Conservation (phyloP, 1,284 basidiomycete genomes). For the Apiotrichum akiyoshidainum region DNA sequence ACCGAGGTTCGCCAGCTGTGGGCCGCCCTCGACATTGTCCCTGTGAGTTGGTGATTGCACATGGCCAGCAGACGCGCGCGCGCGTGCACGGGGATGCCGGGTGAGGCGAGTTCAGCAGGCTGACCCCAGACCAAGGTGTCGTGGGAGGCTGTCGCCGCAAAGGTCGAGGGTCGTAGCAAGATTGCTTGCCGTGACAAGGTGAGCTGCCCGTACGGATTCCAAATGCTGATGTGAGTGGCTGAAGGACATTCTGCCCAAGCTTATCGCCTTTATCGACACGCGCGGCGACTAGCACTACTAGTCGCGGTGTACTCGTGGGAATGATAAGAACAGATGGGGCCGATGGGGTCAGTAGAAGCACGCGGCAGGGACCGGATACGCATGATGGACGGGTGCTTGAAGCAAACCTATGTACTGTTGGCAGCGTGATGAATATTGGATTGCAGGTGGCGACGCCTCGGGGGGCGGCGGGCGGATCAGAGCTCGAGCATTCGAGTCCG, state of each 20-base stretch:
- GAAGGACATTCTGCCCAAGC: slow-evolving; percentile 21
- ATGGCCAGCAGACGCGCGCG: background rate
- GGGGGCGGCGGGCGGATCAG: too few species aligned
- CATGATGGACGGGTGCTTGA: too few species aligned
- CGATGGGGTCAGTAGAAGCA: too few species aligned
- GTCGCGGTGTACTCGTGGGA: too few species aligned
- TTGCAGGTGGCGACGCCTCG: too few species aligned
- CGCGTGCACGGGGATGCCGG: too few species aligned
- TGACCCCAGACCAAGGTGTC: slow-evolving; percentile 4
- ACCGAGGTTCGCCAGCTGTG: slow-evolving; percentile 7
- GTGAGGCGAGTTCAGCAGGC: too few species aligned
- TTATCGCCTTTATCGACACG: slow-evolving; percentile 24
- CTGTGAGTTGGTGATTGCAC: background rate
- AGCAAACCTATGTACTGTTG: too few species aligned
- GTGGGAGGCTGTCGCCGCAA: slow-evolving; percentile 3
- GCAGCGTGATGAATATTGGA: too few species aligned
- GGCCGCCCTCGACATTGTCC: slow-evolving; percentile 8
- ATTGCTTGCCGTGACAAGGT: slow-evolving; percentile 30
- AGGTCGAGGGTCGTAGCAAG: slow-evolving; percentile 27
- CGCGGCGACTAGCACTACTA: background rate
- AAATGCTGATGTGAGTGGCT: slow-evolving; percentile 4
- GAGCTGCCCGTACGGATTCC: background rate
- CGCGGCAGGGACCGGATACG: too few species aligned
- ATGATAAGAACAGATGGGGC: too few species aligned
- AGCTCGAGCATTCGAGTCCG: too few species aligned